Conservation (phyloP, 1,284 basidiomycete genomes). For the Cryptococcus depauperatus region DNA sequence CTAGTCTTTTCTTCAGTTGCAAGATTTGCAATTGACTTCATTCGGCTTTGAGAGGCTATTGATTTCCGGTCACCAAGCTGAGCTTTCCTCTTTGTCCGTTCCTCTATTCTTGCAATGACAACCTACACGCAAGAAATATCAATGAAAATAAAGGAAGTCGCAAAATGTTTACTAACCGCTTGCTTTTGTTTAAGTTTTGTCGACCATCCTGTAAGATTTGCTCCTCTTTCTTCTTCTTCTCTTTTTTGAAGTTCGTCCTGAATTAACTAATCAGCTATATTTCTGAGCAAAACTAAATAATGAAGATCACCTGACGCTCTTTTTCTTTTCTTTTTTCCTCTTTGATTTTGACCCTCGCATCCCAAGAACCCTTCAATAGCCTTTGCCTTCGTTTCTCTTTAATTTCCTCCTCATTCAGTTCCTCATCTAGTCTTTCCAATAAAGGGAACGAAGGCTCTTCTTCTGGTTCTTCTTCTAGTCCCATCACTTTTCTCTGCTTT, state of each 20-base stretch:
- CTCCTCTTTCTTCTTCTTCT: slow-evolving; percentile 71
- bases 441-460: slow-evolving; percentile 84
- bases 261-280: not conserved
- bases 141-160: not conserved
- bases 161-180: slow-evolving; percentile 52
- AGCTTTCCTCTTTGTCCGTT: slow-evolving; percentile 69
- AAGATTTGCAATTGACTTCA: slow-evolving; percentile 92
- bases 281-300: not conserved
- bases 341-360: slow-evolving; percentile 75
- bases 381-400: slow-evolving; percentile 94
- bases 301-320: slow-evolving; percentile 49
- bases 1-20: slow-evolving; percentile 72
- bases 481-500: slow-evolving; percentile 64
- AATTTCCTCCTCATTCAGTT: slow-evolving; percentile 85
- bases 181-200: slow-evolving; percentile 64
- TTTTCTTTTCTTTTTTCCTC: slow-evolving; percentile 82
- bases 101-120: slow-evolving; percentile 76
- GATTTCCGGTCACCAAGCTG: slow-evolving; percentile 88
- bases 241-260: slow-evolving; percentile 61
- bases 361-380: slow-evolving; percentile 88
- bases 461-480: slow-evolving; percentile 51
- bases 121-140: slow-evolving; percentile 46
- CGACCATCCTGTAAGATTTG: slow-evolving; percentile 65
- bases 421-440: slow-evolving; percentile 80
- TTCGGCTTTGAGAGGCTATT: slow-evolving; percentile 86